These are phyloP conservation scores for Xylaria sp. DNA, from an alignment of 2,329 filamentous ascomycete genomes.

Conservation along the genomic window DNA sequence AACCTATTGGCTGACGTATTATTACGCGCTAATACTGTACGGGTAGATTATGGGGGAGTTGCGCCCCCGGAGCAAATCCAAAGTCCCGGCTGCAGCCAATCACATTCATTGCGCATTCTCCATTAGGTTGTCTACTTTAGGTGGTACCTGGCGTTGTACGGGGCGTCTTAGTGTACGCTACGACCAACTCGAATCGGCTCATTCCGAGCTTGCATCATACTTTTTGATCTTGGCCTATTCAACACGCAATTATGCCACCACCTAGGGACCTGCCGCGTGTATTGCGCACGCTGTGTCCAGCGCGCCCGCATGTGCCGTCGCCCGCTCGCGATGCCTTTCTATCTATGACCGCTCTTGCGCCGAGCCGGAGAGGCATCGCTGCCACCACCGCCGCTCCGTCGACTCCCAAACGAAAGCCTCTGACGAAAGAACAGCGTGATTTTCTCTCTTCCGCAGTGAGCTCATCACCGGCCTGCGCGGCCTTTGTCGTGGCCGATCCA, in stretches of 20 bases:
- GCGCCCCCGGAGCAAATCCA: conserved; percentile 1
- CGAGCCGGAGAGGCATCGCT: conserved; percentile 42
- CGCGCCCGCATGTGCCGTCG: conserved; percentile 39
- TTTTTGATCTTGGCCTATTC: no score
- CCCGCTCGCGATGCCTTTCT: conserved; percentile 53
- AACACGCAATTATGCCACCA: conserved; percentile 41
- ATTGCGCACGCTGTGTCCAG: conserved; percentile 34
- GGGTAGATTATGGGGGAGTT: not conserved
- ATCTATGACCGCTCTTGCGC: conserved; percentile 49
- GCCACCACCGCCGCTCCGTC: conserved; percentile 43
- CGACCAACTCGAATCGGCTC: not conserved
- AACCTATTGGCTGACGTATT: not conserved
- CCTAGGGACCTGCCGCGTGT: conserved; percentile 38
- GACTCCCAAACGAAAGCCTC: conserved; percentile 62
- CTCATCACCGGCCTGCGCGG: conserved; percentile 11
- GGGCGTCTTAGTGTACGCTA: no score
- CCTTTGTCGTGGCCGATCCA: not conserved
- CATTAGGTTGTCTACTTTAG: not conserved
- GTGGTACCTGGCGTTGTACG: no score
- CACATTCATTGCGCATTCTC: conserved; percentile 6
- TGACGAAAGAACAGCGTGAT: conserved; percentile 75
- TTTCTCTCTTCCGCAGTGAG: conserved; percentile 79
- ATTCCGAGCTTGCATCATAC: conserved; percentile 17
- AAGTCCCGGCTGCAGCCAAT: conserved; percentile 20
- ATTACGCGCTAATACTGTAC: not conserved